phyloP scores from a whole-genome alignment of 2,329 filamentous ascomycete species.

The Ramularia collo-cygni region DNA sequence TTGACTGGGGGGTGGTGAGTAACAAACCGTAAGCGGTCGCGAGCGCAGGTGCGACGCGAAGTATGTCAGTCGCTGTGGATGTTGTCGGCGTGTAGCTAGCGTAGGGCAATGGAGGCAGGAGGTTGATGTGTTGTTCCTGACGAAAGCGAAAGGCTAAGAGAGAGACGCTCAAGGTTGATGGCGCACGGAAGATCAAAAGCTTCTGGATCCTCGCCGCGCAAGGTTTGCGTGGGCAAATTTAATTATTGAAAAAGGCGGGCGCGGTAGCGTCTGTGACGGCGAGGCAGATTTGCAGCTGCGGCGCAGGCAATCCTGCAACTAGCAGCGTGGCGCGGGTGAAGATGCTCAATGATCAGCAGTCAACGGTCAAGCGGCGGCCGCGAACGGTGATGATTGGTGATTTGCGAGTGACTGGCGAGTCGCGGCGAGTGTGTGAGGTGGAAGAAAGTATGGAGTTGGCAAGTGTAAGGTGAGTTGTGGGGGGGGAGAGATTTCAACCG shows the following conservation, averaged over 20 bases:
- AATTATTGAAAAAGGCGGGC: slow-evolving; percentile 2
- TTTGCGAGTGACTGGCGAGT: slow-evolving; percentile 1
- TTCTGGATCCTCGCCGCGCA: slow-evolving; percentile 9
- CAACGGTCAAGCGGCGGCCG: not conserved
- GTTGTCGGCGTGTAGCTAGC: slow-evolving; percentile 5
- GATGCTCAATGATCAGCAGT: slow-evolving; percentile 2
- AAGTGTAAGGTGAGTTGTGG: not conserved
- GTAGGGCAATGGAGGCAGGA: slow-evolving; percentile 7
- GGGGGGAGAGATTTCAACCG: not conserved
- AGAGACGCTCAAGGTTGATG: slow-evolving; percentile 21
- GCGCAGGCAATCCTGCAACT: slow-evolving; percentile 1
- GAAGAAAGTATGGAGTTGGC: slow-evolving; percentile 5
- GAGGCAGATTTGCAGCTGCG: slow-evolving; percentile 1
- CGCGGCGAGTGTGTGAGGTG: slow-evolving; percentile 8
- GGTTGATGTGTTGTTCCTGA: slow-evolving; percentile 15
- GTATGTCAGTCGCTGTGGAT: too few relatives aligned
- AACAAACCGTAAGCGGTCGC: too few relatives aligned
- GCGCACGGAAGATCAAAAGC: slow-evolving; percentile 19
- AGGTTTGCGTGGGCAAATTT: slow-evolving; percentile 15
- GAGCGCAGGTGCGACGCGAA: too few relatives aligned
- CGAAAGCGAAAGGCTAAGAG: slow-evolving; percentile 19
- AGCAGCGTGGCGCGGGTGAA: not conserved
- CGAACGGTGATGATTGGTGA: not conserved
- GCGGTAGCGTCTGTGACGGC: too few relatives aligned
- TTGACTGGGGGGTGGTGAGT: not conserved